These are phyloP conservation scores for Naumovozyma castellii DNA, from an alignment of 805 yeast genomes.

Conservation along the genomic window DNA sequence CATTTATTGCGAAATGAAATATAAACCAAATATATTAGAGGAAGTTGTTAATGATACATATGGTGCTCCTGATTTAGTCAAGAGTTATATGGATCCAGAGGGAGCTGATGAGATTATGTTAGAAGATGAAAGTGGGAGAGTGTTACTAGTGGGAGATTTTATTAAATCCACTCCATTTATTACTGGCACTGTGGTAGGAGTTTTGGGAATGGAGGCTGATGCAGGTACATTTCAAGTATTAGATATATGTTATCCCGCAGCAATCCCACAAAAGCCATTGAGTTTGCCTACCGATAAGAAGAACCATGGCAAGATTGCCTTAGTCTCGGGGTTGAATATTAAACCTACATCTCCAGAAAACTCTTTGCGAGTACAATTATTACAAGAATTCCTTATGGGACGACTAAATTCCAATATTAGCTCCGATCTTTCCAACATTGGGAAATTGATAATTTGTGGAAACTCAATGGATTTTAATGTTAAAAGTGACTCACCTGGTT, in stretches of 20 bases:
- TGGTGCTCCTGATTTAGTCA: conserved; percentile 34
- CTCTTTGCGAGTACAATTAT: conserved; percentile 41
- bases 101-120: conserved; percentile 54
- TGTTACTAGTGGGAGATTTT: conserved; percentile 55
- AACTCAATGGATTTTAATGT: conserved; percentile 40
- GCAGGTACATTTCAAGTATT: conserved; percentile 79
- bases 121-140: conserved; percentile 91
- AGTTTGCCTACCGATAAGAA: conserved; percentile 4
- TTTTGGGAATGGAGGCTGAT: conserved; percentile 74
- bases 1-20: conserved; percentile 69
- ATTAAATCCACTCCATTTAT: conserved; percentile 52
- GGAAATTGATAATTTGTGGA: conserved; percentile 63
- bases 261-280: conserved; percentile 44
- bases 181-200: conserved; percentile 83
- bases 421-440: conserved; percentile 29
- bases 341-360: conserved; percentile 35
- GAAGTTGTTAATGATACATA: conserved; percentile 57
- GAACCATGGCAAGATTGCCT: conserved; percentile 41
- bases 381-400: conserved; percentile 66
- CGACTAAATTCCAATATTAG: conserved; percentile 41
- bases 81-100: conserved; percentile 45
- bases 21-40: conserved; percentile 73
- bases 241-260: conserved; percentile 65
- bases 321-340: conserved; percentile 69
- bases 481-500: conserved; percentile 39